Conservation (phyloP, 352 stramenopile species). For the Phytophthora ramorum region DNA sequence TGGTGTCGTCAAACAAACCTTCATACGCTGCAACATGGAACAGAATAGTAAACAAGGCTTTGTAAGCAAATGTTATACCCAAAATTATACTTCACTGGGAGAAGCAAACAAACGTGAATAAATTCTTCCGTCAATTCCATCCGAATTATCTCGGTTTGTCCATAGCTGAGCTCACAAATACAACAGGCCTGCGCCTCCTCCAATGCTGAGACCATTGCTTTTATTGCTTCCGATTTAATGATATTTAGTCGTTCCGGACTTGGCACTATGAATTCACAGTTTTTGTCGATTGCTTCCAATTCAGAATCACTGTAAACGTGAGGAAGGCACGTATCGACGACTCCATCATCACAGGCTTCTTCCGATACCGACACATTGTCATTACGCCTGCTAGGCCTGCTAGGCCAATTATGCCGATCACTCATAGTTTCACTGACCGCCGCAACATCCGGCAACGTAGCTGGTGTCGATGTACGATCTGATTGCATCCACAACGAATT, state of each 20-base stretch:
- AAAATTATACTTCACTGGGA: neutral
- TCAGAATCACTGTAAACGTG: neutral
- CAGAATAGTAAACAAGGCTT: neutral
- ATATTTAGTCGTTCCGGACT: neutral
- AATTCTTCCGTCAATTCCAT: neutral
- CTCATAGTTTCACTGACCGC: no score
- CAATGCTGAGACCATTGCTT: neutral
- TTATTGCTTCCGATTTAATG: neutral
- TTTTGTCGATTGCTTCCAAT: neutral
- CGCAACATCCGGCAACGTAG: no score
- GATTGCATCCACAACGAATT: no score
- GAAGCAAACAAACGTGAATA: neutral
- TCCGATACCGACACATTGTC: no score
- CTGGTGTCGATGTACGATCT: neutral
- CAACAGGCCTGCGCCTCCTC: neutral
- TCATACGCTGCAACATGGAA: neutral
- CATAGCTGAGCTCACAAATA: constrained; percentile 1
- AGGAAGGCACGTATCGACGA: no score
- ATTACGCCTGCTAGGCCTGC: no score
- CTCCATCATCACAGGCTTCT: no score
- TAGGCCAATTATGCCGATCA: no score
- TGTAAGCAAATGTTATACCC: no score
- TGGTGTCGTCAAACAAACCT: neutral
- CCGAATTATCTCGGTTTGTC: neutral
- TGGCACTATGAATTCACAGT: neutral